phyloP scores from a whole-genome alignment of 345 rosid genomes.

The Aquilaria yunnanensis region DNA sequence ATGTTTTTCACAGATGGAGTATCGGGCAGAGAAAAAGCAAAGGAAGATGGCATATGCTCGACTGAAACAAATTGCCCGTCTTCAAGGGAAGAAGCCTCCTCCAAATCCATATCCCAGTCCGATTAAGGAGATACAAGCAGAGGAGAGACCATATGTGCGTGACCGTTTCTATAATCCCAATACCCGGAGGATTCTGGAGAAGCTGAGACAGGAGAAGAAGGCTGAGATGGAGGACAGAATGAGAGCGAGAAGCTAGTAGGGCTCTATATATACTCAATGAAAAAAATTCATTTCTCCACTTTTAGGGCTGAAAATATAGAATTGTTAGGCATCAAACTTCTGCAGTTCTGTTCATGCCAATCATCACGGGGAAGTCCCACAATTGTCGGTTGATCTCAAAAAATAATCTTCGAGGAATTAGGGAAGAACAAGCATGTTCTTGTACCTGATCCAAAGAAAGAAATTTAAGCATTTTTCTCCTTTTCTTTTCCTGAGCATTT shows the following conservation, averaged over 20 bases:
- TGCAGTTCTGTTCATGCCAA: too few relatives aligned
- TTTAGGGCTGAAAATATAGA: too few relatives aligned
- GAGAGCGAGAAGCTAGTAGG: constrained; percentile 18
- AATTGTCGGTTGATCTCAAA: too few relatives aligned
- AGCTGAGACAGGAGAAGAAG: constrained; percentile 55
- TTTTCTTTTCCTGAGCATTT: too few relatives aligned
- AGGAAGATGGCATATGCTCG: constrained; percentile 69
- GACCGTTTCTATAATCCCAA: constrained; percentile 50
- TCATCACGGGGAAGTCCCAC: too few relatives aligned
- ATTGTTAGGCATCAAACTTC: too few relatives aligned
- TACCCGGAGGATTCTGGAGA: constrained; percentile 36
- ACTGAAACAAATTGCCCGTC: constrained; percentile 52
- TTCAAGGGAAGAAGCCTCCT: constrained; percentile 68
- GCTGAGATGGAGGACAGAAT: constrained; percentile 25
- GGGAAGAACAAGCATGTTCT: too few relatives aligned
- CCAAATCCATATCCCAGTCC: constrained; percentile 74
- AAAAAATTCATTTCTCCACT: too few relatives aligned
- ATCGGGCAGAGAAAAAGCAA: constrained; percentile 50
- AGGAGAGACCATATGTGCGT: constrained; percentile 39
- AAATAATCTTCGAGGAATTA: too few relatives aligned
- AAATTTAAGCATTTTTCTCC: too few relatives aligned
- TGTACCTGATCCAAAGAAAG: too few relatives aligned
- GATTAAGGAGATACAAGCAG: constrained; percentile 54
- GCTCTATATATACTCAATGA: too few relatives aligned
- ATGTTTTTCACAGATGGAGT: constrained; percentile 51